Evolutionary conservation across 257 asterid species (phyloP).

Genomic region (Ilex asprella): DNA sequence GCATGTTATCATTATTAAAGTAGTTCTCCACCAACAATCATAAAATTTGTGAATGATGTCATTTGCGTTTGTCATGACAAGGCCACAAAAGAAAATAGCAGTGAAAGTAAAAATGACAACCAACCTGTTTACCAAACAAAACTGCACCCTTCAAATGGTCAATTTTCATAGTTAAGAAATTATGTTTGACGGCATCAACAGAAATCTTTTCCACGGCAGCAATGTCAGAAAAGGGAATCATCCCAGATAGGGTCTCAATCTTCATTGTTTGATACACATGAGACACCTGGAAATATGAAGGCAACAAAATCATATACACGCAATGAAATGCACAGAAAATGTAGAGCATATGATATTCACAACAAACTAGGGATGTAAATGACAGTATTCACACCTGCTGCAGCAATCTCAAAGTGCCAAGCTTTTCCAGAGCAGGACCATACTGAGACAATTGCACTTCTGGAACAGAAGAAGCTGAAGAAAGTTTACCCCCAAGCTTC

Average conservation of each 20-base stretch:
- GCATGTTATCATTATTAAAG: no score
- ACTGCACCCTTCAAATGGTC: slow-evolving; percentile 73
- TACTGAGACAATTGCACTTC: slow-evolving; percentile 60
- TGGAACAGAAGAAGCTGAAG: slow-evolving; percentile 70
- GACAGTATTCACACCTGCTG: slow-evolving; percentile 49
- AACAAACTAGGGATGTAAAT: neutral
- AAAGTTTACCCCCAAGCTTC: slow-evolving; percentile 72
- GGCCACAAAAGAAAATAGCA: no score
- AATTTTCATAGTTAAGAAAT: slow-evolving; percentile 66
- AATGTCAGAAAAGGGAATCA: slow-evolving; percentile 71
- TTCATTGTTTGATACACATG: slow-evolving; percentile 77
- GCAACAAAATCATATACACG: neutral
- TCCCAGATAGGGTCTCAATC: slow-evolving; percentile 55
- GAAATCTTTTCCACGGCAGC: slow-evolving; percentile 72
- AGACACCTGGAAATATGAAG: slow-evolving; percentile 53
- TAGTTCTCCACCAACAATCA: no score
- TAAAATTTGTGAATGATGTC: no score
- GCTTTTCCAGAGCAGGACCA: slow-evolving; percentile 72
- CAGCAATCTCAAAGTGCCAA: slow-evolving; percentile 77
- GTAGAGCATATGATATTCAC: neutral
- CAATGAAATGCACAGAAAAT: neutral
- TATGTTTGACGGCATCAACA: slow-evolving; percentile 74
- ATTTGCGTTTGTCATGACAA: no score
- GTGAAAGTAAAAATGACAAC: slow-evolving; percentile 5
- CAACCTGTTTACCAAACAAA: slow-evolving; percentile 77